A percentile compares a stretch with the other conserved stretches of the same genome.
Conservation (phyloP, 805 yeast species). For the Kodamaea neixiangensis region DNA sequence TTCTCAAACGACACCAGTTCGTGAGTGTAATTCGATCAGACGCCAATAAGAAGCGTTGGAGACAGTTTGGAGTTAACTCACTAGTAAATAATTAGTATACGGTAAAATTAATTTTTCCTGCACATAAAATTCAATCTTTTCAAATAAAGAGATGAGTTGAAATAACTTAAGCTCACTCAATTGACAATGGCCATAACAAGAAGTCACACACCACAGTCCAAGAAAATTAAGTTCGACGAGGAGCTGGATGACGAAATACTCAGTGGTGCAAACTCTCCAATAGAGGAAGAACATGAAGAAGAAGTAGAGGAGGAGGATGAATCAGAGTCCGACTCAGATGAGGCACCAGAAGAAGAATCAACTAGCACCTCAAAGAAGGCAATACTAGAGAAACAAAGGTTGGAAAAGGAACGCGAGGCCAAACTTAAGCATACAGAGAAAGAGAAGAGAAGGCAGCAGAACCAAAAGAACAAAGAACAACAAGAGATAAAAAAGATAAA, state of each 20-base stretch:
- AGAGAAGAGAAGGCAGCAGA: constrained; percentile 38
- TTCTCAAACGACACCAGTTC: constrained; percentile 19
- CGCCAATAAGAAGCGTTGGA: constrained; percentile 31
- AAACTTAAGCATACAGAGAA: constrained; percentile 29
- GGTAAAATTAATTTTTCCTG: constrained; percentile 8
- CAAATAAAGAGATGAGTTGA: constrained; percentile 12
- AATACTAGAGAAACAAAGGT: constrained; percentile 27
- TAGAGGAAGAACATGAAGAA: constrained; percentile 12
- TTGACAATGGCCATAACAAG: constrained; percentile 31
- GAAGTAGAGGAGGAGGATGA: constrained; percentile 18
- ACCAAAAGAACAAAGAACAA: constrained; percentile 35
- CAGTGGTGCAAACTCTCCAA: not conserved
- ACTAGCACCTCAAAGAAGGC: constrained; percentile 28
- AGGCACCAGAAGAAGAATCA: constrained; percentile 49
- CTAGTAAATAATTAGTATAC: constrained; percentile 14
- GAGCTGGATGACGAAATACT: constrained; percentile 19
- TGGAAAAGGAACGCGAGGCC: constrained; percentile 23
- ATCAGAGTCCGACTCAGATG: constrained; percentile 27
- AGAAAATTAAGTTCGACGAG: constrained; percentile 36
- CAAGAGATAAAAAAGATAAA: constrained; percentile 30
- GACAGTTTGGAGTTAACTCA: constrained; percentile 37
- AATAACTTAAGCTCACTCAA: not conserved
- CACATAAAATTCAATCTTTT: not conserved
- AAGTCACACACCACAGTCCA: constrained; percentile 22
- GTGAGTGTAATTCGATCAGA: constrained; percentile 26